These are phyloP conservation scores for Apiospora rasikravindrae DNA, from an alignment of 2,329 filamentous ascomycete genomes.

Conservation along the genomic window DNA sequence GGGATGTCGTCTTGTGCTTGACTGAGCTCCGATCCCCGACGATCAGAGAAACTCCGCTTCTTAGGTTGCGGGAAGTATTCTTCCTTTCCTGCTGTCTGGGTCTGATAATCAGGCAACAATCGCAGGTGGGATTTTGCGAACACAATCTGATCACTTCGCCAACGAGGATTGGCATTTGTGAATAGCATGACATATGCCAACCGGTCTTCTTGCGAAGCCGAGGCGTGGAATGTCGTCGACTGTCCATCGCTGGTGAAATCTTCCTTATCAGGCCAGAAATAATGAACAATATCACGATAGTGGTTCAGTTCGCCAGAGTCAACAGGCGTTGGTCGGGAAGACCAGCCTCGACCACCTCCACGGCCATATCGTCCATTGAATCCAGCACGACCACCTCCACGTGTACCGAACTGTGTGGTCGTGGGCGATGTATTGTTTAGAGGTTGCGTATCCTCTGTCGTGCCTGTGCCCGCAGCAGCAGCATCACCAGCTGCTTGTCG, in stretches of 20 bases:
- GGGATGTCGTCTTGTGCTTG: not conserved
- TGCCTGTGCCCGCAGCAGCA: not conserved
- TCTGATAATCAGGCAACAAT: conserved; percentile 32
- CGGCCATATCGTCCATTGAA: not conserved
- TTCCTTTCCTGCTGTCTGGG: not conserved
- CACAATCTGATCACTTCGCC: conserved; percentile 31
- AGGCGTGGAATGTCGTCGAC: conserved; percentile 5
- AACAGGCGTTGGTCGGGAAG: not conserved
- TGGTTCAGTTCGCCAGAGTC: not conserved
- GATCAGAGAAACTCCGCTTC: conserved; percentile 29
- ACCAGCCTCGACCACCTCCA: not conserved
- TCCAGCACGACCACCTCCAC: not conserved
- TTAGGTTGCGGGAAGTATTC: not conserved
- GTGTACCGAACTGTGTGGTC: not conserved
- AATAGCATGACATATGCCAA: conserved; percentile 9
- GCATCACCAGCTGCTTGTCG: not conserved
- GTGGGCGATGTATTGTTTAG: not conserved
- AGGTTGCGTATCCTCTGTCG: not conserved
- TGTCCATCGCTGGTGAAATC: not conserved
- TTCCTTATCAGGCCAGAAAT: not conserved
- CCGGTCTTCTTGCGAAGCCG: not conserved
- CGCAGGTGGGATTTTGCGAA: conserved; percentile 32
- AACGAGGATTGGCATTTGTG: conserved; percentile 29
- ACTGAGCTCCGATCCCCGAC: not conserved
- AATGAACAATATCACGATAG: not conserved